phyloP scores from a whole-genome alignment of 352 stramenopile genomes.

The Globisporangium echinulatum region DNA sequence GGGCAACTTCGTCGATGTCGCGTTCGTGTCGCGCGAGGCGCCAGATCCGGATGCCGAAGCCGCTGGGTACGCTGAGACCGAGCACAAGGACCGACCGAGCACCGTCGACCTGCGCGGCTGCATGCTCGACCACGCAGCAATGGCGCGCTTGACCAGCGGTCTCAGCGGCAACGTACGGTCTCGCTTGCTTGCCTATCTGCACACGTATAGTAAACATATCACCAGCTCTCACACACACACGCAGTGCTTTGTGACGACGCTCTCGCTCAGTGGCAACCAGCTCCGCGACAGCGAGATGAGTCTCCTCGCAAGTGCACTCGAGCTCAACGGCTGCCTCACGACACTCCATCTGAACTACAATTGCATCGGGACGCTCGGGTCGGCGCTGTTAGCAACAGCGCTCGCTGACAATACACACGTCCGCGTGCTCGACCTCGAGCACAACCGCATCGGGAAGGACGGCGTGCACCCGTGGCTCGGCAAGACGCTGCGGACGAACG shows the following conservation, averaged over 20 bases:
- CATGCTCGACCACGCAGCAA: conserved; percentile 31
- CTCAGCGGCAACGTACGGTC: conserved; percentile 48
- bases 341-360: conserved; percentile 75
- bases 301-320: conserved; percentile 44
- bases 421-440: conserved; percentile 45
- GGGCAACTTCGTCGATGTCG: conserved; percentile 26
- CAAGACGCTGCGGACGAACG: conserved; percentile 44
- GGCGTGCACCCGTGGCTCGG: conserved; percentile 60
- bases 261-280: conserved; percentile 66
- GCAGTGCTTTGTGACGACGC: conserved; percentile 47
- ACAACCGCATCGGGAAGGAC: conserved; percentile 60
- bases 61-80: conserved; percentile 8
- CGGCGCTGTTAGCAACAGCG: conserved; percentile 42
- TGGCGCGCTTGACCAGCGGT: conserved; percentile 32
- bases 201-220: neutral
- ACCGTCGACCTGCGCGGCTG: conserved; percentile 53
- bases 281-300: conserved; percentile 45
- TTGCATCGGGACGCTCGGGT: conserved; percentile 40
- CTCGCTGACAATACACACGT: conserved; percentile 36
- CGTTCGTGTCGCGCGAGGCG: conserved; percentile 6
- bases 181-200: neutral
- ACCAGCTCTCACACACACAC: neutral
- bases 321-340: conserved; percentile 38
- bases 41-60: conserved; percentile 3
- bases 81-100: conserved; percentile 1